A percentile compares a stretch with the other conserved stretches of the same genome.
Conservation (phyloP, 2,329 filamentous ascomycete species). For the Neocatenulostroma microsporum region DNA sequence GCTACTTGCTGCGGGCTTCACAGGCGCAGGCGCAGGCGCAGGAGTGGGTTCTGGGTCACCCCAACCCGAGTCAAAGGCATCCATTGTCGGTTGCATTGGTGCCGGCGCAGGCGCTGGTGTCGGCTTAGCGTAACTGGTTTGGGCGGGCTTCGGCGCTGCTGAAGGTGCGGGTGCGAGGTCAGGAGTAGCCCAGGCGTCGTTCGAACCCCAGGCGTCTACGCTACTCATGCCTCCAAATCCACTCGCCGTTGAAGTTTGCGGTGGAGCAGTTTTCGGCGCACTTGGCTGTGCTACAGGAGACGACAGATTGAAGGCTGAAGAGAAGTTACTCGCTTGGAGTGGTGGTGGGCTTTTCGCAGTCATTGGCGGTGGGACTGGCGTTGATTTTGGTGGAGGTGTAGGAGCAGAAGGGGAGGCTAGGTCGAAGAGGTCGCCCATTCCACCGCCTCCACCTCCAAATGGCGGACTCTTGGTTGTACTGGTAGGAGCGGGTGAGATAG, state of each 20-base stretch:
- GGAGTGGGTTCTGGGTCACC: constrained; percentile 56
- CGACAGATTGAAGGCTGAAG: constrained; percentile 78
- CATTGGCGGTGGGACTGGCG: constrained; percentile 26
- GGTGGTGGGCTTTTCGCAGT: constrained; percentile 27
- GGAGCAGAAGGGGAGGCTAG: constrained; percentile 46
- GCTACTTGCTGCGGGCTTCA: background rate
- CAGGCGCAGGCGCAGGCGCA: constrained; percentile 10
- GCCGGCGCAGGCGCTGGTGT: too few species aligned
- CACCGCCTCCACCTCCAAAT: constrained; percentile 44
- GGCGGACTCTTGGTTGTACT: constrained; percentile 37
- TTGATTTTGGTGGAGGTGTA: constrained; percentile 29
- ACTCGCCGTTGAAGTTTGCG: constrained; percentile 21
- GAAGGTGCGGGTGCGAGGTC: constrained; percentile 40
- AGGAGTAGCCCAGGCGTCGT: constrained; percentile 72
- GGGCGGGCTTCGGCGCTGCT: constrained; percentile 24
- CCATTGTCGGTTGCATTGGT: too few species aligned
- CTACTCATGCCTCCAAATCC: constrained; percentile 40
- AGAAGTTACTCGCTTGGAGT: constrained; percentile 30
- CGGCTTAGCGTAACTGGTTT: too few species aligned
- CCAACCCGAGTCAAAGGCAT: constrained; percentile 45
- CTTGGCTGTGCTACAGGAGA: constrained; percentile 31
- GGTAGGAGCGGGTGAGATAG: constrained; percentile 40
- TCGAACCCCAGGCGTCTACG: constrained; percentile 73
- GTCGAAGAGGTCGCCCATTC: constrained; percentile 72
- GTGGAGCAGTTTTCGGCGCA: constrained; percentile 25